Base-by-base conservation (phyloP, 2,329 filamentous ascomycete species). In the Ascosphaera apis region DNA sequence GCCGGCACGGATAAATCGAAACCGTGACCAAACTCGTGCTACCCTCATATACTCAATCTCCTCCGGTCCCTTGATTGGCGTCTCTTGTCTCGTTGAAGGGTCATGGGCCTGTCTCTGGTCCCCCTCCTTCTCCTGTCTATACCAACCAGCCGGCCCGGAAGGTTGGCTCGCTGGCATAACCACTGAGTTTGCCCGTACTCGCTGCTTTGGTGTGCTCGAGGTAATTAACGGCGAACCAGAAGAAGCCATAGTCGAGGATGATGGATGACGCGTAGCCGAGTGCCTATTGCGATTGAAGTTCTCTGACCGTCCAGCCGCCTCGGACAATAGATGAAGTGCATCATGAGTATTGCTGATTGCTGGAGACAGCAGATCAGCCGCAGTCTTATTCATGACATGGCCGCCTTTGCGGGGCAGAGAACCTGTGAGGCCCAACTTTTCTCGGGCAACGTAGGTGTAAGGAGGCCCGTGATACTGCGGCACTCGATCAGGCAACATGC, bases 1-100 rank as follows among this genome's bases (percentile, higher is more conserved):
- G 7, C 88, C 88, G 6, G 83, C 83, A 37, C 83, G 74, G n/a
- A 95, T 86, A 51, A 95, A 95, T 31, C 84, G 75, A 52, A 93
- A 84, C 42, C 82, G 67, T 2, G 76, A 72, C 88, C 88, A 98
- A n/a, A 82, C 77, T 47, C 72, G 74, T 40, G 92, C 58, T 0
- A 84, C 84, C 39, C 78, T 70, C 31, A 67, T 58, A 45, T 51
- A 55, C 19, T 55, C 52, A 3, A 53, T 44, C 39, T 60, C 54
- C 33, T 51, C 48, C 3, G 44, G 37, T 27, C 49, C 47, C 23
- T 38, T 41, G 21, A 40, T 40, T 25, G 39, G 40, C 8, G 16
- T 32, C 31, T 32, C 31, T 5, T 6, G 31, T n/a, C 31, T 17
- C 21, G 21, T 11, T 6, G 21, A 25, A 6, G 31, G 5, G 13